Evolutionary conservation across 2,329 filamentous ascomycete genomes (phyloP), one percentile per base, ranked within the genome.

Genomic region (Elsinoe arachidis): DNA sequence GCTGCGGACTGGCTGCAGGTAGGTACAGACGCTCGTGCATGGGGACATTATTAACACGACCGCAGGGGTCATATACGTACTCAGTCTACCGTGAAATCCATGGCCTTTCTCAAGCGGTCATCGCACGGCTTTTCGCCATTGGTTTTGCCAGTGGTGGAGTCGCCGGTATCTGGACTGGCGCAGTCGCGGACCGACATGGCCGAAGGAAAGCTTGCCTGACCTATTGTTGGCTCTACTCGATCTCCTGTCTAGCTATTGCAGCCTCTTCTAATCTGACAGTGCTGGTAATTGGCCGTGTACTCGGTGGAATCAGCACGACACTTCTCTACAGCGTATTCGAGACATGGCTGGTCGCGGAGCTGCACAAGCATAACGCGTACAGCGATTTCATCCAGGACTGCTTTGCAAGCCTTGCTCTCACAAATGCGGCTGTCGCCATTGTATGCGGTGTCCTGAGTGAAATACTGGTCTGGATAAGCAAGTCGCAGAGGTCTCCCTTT

Each of bases 331-430:
- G 76, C 44, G 78, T 77, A 3, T 83, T 83, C 61, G 80, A 84
- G 66, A 80, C 78, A 62, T 84, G 81, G 80, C 78, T 84, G 72
- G 76, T 84, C 23, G 75, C 78, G 43, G 80, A 83, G 63, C 83
- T 76, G 62, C 76, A 80, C 51, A 69, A 72, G 38, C 68, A 74
- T 37, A 72, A 72, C 14, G 67, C 75, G 17, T 67, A 68, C 12
- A 70, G 72, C 6, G 66, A 70, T 6, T 74, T 73, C 38, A 70
- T 84, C 30, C 75, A 76, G 56, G 68, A 71, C 33, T 74, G 83
- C 19, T 82, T 81, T 65, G 78, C 78, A 3, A 70, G 73, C 30
- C 76, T 80, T 69, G 76, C 76, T 2, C 77, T 74, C 2, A 62
- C 80, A 57, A 84, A 80, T 67, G 77, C 78, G 49, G 67, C 80